Evolutionary conservation across 169 alveolate species (phyloP), one percentile per base, ranked within the genome.

Genomic region (Plasmodium yoelii): DNA sequence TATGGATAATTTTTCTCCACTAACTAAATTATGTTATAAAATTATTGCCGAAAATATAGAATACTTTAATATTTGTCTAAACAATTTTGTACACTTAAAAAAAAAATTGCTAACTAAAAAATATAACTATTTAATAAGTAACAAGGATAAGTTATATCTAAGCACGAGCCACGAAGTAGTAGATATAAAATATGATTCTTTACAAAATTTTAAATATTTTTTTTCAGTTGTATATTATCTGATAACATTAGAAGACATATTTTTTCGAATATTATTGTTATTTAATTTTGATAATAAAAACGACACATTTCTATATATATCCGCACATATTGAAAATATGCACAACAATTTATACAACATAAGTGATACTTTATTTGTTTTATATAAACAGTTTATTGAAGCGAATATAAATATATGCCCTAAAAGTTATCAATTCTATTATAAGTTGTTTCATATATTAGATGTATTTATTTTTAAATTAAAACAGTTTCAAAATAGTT

Each of bases 1-100:
- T 39, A 55, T 82, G 26, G 57, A 68, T 28, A 53, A 82, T 39
- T 67, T 67, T 22, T 67, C 84, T 12, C 90, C 86, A 10, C 24
- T 67, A 61, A 82, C 90, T 28, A 82, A 82, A 82, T 67, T 82
- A 64, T 82, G 86, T 28, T 82, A 82, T 67, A 82, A 65, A 82
- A 34, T 68, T 82, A 82, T 82, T 68, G 55, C 53, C 28, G 86
- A 82, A 82, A 82, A 57, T 42, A 69, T 69, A 60, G 90, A 82
- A 68, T 82, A 82, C 49, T 82, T 82, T 60, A 82, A 82, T 70
- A 67, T 67, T 4, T 61, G 90, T 68, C 22, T 82, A 46, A 68
- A 53, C n/a, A 82, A 68, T 68, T 68, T 82, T 82, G n/a, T 82
- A 12, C 71, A 82, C 34, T 57, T 67, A 53, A 39, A 84, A 82